phyloP scores from a whole-genome alignment of 2,329 filamentous ascomycete species.

The Diplocarpon rosae region DNA sequence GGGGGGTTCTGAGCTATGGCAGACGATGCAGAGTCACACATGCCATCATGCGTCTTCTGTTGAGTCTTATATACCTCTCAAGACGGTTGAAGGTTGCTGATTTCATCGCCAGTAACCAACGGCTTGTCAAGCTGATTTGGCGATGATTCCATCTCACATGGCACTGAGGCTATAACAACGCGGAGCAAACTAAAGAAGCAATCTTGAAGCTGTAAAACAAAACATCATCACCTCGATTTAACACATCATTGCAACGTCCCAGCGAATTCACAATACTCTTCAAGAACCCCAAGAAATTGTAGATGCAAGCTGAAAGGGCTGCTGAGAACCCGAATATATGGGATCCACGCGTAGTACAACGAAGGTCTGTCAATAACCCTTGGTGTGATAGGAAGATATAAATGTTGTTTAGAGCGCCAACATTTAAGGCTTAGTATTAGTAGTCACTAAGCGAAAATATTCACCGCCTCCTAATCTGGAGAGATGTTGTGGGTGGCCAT shows the following conservation, averaged over 20 bases:
- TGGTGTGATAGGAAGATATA: background rate
- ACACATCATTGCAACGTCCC: background rate
- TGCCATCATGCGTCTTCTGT: background rate
- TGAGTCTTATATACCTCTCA: constrained; percentile 12
- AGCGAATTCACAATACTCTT: background rate
- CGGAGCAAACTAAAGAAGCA: constrained; percentile 11
- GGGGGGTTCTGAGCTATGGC: background rate
- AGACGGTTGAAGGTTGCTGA: constrained; percentile 11
- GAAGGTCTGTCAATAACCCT: too few relatives aligned
- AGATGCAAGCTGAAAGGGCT: background rate
- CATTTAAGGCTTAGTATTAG: background rate
- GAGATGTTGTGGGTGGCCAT: background rate
- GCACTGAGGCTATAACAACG: background rate
- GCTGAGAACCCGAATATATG: too few relatives aligned
- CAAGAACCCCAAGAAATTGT: background rate
- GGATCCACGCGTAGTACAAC: too few relatives aligned
- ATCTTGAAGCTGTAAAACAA: constrained; percentile 1
- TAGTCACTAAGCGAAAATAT: background rate
- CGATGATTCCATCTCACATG: constrained; percentile 11
- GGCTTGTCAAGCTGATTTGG: constrained; percentile 17
- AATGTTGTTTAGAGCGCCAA: background rate
- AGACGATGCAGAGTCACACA: background rate
- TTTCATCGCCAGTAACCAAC: background rate
- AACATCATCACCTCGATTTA: background rate
- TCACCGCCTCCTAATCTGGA: background rate